A percentile compares a stretch with the other conserved stretches of the same genome.
Conservation (phyloP, 352 stramenopile genomes). For the Pythium biforme region DNA sequence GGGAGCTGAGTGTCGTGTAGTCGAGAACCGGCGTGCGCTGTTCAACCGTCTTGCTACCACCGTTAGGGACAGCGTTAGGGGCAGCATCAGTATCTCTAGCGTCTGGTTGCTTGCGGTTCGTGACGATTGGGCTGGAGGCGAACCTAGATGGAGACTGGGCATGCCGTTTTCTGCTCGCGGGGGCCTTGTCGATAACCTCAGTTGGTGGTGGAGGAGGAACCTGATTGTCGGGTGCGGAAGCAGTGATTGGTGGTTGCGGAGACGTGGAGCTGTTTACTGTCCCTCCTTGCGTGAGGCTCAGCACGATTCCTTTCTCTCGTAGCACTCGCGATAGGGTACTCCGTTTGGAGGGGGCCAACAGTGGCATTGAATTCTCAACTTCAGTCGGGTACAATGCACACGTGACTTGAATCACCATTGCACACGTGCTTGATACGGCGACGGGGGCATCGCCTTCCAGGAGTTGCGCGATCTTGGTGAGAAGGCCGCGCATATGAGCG, state of each 20-base stretch:
- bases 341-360: constrained; percentile 62
- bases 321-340: constrained; percentile 50
- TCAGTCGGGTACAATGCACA: constrained; percentile 49
- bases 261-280: background rate
- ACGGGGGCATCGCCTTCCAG: constrained; percentile 63
- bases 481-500: constrained; percentile 63
- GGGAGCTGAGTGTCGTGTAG: constrained; percentile 16
- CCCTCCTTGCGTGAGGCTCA: constrained; percentile 16
- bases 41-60: background rate
- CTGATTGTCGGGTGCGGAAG: constrained; percentile 9
- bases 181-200: constrained; percentile 2
- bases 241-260: background rate
- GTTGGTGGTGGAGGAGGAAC: constrained; percentile 9
- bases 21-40: constrained; percentile 11
- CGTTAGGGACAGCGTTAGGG: too few relatives aligned
- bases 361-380: constrained; percentile 48
- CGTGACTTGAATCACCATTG: constrained; percentile 52
- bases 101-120: constrained; percentile 12
- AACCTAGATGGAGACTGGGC: constrained; percentile 28
- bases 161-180: constrained; percentile 17
- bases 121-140: constrained; percentile 17
- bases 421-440: constrained; percentile 50
- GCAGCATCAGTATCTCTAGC: background rate
- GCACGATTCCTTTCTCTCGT: constrained; percentile 54
- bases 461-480: constrained; percentile 68